These are phyloP conservation scores for Hordeum pubiflorum DNA, from an alignment of 202 grass and related monocot species.

Conservation along the genomic window DNA sequence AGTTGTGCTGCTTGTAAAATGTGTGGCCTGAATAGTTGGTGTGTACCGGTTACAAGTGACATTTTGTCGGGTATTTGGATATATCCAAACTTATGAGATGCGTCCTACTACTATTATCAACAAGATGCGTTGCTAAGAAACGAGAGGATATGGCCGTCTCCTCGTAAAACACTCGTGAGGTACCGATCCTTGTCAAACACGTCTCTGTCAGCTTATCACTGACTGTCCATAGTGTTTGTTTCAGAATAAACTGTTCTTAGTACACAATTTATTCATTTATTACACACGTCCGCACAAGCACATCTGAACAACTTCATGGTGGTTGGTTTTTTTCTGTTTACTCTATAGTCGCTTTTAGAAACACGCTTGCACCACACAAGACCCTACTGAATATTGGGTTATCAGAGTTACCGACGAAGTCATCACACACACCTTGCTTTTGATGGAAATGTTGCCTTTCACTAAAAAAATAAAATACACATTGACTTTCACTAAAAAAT, in stretches of 20 bases:
- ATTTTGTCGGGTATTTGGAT: not conserved
- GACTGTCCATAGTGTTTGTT: not conserved
- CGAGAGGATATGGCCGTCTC: not conserved
- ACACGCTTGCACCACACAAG: no score
- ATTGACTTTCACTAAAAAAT: no score
- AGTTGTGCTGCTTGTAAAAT: constrained; percentile 17
- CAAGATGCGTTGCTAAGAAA: not conserved
- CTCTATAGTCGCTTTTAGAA: no score
- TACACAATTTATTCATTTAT: not conserved
- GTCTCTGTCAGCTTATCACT: not conserved
- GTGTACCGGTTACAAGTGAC: not conserved
- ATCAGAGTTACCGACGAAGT: no score
- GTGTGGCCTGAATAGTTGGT: constrained; percentile 2
- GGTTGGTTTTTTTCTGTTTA: no score
- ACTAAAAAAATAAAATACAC: no score
- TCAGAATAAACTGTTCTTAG: not conserved
- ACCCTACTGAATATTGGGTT: no score
- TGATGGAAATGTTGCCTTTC: no score
- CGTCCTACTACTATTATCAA: not conserved
- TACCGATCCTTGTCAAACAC: not conserved
- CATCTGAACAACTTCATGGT: no score
- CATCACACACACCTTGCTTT: no score
- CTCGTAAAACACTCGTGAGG: not conserved
- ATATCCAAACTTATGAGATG: not conserved
- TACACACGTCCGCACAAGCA: no score